Conservation (phyloP, 164 flowering plant species). For the Aristolochia contorta region DNA sequence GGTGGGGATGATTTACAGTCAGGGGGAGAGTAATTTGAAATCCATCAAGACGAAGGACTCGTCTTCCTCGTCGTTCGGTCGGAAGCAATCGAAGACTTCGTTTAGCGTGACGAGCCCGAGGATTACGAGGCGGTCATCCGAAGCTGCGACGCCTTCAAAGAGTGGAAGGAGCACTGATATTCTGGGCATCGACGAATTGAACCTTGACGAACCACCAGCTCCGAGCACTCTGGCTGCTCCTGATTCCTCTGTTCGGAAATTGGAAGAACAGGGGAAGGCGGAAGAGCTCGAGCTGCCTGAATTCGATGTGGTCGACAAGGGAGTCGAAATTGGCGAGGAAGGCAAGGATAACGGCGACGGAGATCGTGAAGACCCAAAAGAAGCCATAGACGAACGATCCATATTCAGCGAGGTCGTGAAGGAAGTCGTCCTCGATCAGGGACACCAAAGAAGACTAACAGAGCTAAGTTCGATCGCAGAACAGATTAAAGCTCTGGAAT, state of each 20-base stretch:
- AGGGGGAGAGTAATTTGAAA: conserved; percentile 23
- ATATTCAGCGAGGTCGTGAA: conserved; percentile 64
- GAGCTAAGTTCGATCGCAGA: conserved; percentile 85
- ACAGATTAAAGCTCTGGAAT: conserved; percentile 86
- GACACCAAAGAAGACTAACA: conserved; percentile 38
- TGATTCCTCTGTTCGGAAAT: conserved; percentile 23
- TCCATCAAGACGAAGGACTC: conserved; percentile 16
- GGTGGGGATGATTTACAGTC: conserved; percentile 51
- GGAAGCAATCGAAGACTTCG: conserved; percentile 73
- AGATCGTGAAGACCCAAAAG: conserved; percentile 36
- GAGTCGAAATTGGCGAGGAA: conserved; percentile 47
- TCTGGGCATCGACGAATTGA: conserved; percentile 64
- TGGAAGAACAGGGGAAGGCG: conserved; percentile 30
- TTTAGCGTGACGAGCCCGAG: conserved; percentile 81
- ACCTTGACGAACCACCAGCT: conserved; percentile 78
- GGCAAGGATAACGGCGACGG: conserved; percentile 19
- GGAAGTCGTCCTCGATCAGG: conserved; percentile 61
- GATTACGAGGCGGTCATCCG: conserved; percentile 29
- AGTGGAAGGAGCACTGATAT: conserved; percentile 22
- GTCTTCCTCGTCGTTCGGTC: conserved; percentile 33
- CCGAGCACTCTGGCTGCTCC: conserved; percentile 18
- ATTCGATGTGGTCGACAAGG: conserved; percentile 85
- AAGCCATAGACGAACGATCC: conserved; percentile 24
- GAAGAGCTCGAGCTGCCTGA: conserved; percentile 67
- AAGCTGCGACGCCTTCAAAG: conserved; percentile 50